These are phyloP conservation scores for Sclerospora graminicola DNA, from an alignment of 352 stramenopile species.

Conservation along the genomic window DNA sequence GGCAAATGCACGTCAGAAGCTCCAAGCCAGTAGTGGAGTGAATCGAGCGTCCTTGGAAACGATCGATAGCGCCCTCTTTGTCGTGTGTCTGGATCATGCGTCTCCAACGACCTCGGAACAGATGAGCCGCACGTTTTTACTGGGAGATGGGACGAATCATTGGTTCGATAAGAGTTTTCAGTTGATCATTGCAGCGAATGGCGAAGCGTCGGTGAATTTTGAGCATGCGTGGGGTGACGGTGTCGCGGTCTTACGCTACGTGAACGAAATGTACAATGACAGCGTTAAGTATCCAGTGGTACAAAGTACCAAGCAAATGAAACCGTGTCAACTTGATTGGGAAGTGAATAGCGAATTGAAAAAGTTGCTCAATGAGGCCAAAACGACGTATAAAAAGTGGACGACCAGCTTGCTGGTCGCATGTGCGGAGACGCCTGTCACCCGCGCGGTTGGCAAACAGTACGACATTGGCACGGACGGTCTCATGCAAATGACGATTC, in stretches of 20 bases:
- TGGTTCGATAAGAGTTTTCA: slow-evolving; percentile 92
- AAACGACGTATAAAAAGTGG: slow-evolving; percentile 64
- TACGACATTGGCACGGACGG: slow-evolving; percentile 81
- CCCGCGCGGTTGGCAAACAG: slow-evolving; percentile 40
- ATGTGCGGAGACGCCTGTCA: slow-evolving; percentile 66
- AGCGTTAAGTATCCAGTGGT: slow-evolving; percentile 68
- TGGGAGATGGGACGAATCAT: slow-evolving; percentile 78
- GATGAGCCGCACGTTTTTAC: slow-evolving; percentile 69
- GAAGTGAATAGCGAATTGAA: slow-evolving; percentile 47
- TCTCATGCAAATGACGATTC: slow-evolving; percentile 89
- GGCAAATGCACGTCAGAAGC: slow-evolving; percentile 51
- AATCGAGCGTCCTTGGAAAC: slow-evolving; percentile 68
- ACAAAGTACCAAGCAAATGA: slow-evolving; percentile 16
- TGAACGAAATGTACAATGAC: slow-evolving; percentile 84
- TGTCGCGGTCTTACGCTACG: slow-evolving; percentile 79
- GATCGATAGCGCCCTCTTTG: slow-evolving; percentile 84
- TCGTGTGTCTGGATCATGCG: slow-evolving; percentile 68
- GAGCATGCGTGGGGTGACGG: slow-evolving; percentile 87
- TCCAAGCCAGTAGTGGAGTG: slow-evolving; percentile 32
- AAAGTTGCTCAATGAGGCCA: slow-evolving; percentile 53
- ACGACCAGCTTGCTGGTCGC: slow-evolving; percentile 48
- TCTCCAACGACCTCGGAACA: slow-evolving; percentile 42
- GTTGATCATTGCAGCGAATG: slow-evolving; percentile 76
- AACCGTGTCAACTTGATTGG: slow-evolving; percentile 45
- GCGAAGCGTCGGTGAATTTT: slow-evolving; percentile 80